Percentiles rank a stretch among this genome's conserved stretches.
Evolutionary conservation across 2,329 filamentous ascomycete species (phyloP).

Genomic region (Diplodia mutila): DNA sequence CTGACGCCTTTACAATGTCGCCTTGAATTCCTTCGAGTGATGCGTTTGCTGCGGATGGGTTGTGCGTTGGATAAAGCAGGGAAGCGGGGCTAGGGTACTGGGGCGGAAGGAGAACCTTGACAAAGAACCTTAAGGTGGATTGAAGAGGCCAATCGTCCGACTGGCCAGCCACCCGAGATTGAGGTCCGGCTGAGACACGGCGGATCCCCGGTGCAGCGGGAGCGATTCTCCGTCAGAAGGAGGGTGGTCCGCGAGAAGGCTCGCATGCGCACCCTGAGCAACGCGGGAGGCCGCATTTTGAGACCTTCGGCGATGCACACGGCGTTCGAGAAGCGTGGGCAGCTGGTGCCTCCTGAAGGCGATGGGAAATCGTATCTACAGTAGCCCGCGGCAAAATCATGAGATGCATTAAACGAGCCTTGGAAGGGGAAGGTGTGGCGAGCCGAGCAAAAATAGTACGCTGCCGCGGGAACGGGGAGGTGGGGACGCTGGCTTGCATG

Average conservation of each 20-base stretch:
- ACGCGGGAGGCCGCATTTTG: not conserved
- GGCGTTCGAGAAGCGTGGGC: not conserved
- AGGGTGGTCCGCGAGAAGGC: not conserved
- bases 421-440: constrained; percentile 15
- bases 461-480: not conserved
- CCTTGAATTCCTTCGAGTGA: not conserved
- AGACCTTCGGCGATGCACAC: not conserved
- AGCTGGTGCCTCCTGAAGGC: not conserved
- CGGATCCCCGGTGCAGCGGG: constrained; percentile 11
- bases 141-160: constrained; percentile 19
- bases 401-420: constrained; percentile 3
- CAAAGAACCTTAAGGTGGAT: constrained; percentile 11
- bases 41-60: not conserved
- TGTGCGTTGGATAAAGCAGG: not conserved
- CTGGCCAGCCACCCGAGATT: constrained; percentile 16
- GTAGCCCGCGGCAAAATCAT: constrained; percentile 5
- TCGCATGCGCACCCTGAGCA: not conserved
- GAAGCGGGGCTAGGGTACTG: not conserved
- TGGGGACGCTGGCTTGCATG: constrained; percentile 16
- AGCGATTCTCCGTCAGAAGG: not conserved
- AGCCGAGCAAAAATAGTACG: constrained; percentile 13
- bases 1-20: not conserved
- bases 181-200: constrained; percentile 8
- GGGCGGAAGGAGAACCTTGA: constrained; percentile 7
- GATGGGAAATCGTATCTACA: not conserved